Evolutionary conservation across 495 filamentous ascomycete genomes (phyloP).

Genomic region (Podospora anserina): DNA sequence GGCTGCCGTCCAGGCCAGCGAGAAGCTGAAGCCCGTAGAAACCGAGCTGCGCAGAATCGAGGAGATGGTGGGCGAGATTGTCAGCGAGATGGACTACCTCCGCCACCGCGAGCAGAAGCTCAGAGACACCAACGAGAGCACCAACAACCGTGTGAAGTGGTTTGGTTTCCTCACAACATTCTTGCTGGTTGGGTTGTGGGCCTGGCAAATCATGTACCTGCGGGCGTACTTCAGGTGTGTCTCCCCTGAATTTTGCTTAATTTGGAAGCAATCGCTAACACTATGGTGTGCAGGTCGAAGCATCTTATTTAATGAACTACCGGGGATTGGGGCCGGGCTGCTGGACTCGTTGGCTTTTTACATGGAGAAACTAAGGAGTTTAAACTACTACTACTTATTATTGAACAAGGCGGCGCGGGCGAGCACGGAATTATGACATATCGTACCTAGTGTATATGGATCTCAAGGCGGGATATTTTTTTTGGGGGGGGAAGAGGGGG

Average conservation of each 20-base stretch:
- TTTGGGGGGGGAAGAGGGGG: too few relatives aligned
- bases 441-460: not conserved
- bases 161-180: conserved; percentile 95
- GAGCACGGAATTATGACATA: not conserved
- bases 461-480: not conserved
- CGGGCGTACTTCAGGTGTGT: conserved; percentile 88
- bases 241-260: not conserved
- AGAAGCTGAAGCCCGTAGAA: conserved; percentile 98
- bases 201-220: conserved; percentile 96
- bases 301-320: conserved; percentile 22
- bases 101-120: conserved; percentile 88
- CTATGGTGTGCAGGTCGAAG: conserved; percentile 14
- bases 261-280: conserved; percentile 13
- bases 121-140: conserved; percentile 98
- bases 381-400: not conserved
- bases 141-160: conserved; percentile 97
- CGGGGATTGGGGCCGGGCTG: not conserved
- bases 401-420: not conserved
- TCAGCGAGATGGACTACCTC: conserved; percentile 89
- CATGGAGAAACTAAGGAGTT: conserved; percentile 3
- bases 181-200: conserved; percentile 84
- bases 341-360: conserved; percentile 16
- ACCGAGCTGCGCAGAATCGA: conserved; percentile 91
- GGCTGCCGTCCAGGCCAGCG: conserved; percentile 90
- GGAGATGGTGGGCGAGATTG: conserved; percentile 78